These are phyloP conservation scores for Beauveria sp. DNA, from an alignment of 2,329 filamentous ascomycete species.

Conservation along the genomic window DNA sequence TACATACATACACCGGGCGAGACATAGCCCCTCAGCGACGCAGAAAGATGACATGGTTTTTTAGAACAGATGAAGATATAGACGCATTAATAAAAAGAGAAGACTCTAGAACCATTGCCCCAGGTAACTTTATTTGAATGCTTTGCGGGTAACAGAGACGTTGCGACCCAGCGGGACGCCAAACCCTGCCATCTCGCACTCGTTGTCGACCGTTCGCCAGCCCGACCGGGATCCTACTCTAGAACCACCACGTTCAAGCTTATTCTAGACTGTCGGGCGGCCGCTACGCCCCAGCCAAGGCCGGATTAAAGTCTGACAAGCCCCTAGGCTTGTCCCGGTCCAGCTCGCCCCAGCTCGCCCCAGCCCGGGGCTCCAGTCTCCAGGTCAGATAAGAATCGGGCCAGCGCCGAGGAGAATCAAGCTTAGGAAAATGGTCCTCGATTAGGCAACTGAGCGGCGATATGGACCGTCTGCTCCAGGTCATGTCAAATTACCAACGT, in stretches of 20 bases:
- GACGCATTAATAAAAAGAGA: background rate
- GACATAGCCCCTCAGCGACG: background rate
- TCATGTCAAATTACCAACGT: background rate
- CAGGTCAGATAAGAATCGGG: background rate
- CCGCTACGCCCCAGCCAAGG: background rate
- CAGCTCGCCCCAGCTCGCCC: background rate
- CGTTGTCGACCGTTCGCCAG: background rate
- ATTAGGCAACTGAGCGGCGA: background rate
- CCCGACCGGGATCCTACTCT: background rate
- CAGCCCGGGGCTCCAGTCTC: background rate
- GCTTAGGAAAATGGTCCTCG: background rate
- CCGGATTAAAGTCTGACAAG: conserved; percentile 1
- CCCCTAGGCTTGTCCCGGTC: background rate
- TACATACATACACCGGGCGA: background rate
- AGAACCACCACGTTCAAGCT: background rate
- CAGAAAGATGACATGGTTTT: background rate
- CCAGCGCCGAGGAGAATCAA: background rate
- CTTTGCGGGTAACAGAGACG: too few relatives aligned
- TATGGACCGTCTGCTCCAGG: too few relatives aligned
- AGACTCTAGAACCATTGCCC: background rate
- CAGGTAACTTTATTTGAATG: too few relatives aligned
- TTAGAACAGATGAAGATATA: background rate
- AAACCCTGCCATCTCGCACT: background rate
- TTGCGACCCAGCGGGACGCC: background rate
- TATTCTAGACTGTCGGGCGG: background rate